Conservation (phyloP, 345 rosid genomes). For the Clausena lansium region DNA sequence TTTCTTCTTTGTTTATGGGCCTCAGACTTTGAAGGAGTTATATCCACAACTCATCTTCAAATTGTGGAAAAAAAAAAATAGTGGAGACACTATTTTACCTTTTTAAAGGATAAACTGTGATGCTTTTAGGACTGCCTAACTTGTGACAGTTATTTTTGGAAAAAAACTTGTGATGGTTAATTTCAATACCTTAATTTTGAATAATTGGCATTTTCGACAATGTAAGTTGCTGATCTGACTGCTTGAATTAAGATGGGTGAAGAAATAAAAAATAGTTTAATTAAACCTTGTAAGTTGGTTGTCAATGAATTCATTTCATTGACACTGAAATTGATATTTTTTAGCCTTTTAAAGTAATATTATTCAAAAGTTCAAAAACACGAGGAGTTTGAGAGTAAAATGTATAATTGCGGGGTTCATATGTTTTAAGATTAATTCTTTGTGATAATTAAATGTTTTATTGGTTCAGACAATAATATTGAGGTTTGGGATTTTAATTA, state of each 20-base stretch:
- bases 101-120: not conserved
- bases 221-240: not conserved
- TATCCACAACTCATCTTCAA: not conserved
- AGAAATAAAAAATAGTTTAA: not conserved
- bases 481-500: not conserved
- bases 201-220: not conserved
- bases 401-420: not conserved
- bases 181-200: not conserved
- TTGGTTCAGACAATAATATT: not conserved
- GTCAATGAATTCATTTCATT: not conserved
- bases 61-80: not conserved
- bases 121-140: not conserved
- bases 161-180: constrained; percentile 11
- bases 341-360: not conserved
- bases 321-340: not conserved
- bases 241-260: not conserved
- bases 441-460: constrained; percentile 1
- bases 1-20: not conserved
- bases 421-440: constrained; percentile 6
- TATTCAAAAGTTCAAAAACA: not conserved
- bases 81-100: not conserved
- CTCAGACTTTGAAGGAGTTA: constrained; percentile 19
- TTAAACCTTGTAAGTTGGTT: not conserved
- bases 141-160: not conserved
- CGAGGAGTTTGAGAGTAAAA: not conserved